Conservation (phyloP, 441 rosid species). For the Populus tomentosa region DNA sequence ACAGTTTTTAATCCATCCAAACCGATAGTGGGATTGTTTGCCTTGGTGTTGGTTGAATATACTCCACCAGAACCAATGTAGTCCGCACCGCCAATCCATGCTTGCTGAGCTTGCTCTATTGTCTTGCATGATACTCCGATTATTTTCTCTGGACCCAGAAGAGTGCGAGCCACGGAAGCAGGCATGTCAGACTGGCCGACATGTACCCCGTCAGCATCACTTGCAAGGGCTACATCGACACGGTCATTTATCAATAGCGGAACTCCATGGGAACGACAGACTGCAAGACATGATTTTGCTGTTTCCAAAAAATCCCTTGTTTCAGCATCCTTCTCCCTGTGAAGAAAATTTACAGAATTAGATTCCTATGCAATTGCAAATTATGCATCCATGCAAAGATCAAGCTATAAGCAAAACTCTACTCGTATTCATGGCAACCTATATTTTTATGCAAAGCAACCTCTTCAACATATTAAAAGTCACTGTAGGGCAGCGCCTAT, state of each 20-base stretch:
- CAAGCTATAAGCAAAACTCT: not conserved
- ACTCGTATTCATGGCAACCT: not conserved
- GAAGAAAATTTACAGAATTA: slow-evolving; percentile 9
- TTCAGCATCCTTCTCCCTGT: slow-evolving; percentile 76
- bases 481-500: not conserved
- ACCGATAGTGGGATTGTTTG: slow-evolving; percentile 64
- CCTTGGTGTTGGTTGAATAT: slow-evolving; percentile 72
- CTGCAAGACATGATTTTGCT: slow-evolving; percentile 62
- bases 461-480: not conserved
- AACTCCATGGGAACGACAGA: slow-evolving; percentile 61
- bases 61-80: slow-evolving; percentile 94
- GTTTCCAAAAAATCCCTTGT: slow-evolving; percentile 65
- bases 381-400: not conserved
- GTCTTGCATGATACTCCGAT: slow-evolving; percentile 92
- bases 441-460: not conserved
- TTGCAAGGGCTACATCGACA: slow-evolving; percentile 77
- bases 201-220: slow-evolving; percentile 90
- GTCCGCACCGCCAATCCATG: slow-evolving; percentile 86
- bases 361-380: not conserved
- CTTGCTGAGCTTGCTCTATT: slow-evolving; percentile 72
- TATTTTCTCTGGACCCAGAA: slow-evolving; percentile 87
- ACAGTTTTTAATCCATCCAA: slow-evolving; percentile 75
- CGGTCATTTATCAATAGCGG: slow-evolving; percentile 84
- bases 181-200: slow-evolving; percentile 93
- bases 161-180: slow-evolving; percentile 45